Base-by-base conservation (phyloP, 2,329 filamentous ascomycete genomes). In the Epichloe sp. region DNA sequence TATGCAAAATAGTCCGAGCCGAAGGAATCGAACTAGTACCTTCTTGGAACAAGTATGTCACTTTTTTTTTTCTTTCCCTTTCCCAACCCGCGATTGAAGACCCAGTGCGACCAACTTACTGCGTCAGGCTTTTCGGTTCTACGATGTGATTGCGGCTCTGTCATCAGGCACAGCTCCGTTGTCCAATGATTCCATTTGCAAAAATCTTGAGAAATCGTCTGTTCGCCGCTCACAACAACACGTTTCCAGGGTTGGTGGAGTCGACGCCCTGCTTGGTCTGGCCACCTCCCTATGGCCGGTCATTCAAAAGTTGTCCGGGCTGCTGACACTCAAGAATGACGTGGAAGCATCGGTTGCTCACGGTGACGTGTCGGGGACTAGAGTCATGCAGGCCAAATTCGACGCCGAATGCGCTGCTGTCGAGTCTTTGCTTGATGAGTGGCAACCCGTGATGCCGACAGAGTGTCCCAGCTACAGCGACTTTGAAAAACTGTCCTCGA, bases 81-180 rank as follows among this genome's bases (percentile, higher is more conserved):
- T n/a, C 19, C 19, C 23, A 19, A 12, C 40, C 11, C 6, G n/a
- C 5, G 10, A 38, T 5, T 15, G 21, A 17, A 19, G 15, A 15
- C 23, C 23, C 23, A n/a, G n/a, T 3, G 35, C 23, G 17, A 12
- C 34, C 17, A 14, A 21, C n/a, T 5, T 44, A 15, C 21, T 5
- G 5, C 5, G 12, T 36, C 50, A 82, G 79, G 78, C 79, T 1
- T 83, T 83, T 57, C 74, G 77, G 5, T 83, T 82, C 57, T 82
- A 83, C 63, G 79, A 83, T 59, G 79, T 83, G 21, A 82, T 82
- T 51, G 75, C 79, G 5, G 79, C 80, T 1, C 65, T 83, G 34
- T 83, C 79, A 0, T 72, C 82, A 48, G 78, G 78, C 50, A 79
- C 76, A 12, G 68, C 77, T 4, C 78, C 79, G 2, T 68, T 81